Evolutionary conservation across 2,329 filamentous ascomycete genomes (phyloP).

Genomic region (Corniculantispora saksenae): DNA sequence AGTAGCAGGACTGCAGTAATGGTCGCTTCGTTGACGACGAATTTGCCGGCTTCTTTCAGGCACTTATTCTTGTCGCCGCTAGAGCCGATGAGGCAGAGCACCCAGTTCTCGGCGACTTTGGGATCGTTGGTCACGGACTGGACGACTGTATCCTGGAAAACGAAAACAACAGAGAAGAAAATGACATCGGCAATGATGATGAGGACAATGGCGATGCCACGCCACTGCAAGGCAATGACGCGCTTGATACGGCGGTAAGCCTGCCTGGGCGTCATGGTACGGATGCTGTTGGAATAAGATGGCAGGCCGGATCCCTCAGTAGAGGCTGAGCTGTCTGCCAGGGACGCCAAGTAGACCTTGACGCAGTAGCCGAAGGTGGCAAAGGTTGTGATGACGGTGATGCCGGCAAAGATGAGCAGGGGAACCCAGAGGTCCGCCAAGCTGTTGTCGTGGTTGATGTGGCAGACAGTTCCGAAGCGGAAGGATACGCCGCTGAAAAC

Average conservation of each 20-base stretch:
- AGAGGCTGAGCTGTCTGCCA: slow-evolving; percentile 70
- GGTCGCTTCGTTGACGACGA: slow-evolving; percentile 75
- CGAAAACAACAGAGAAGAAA: slow-evolving; percentile 90
- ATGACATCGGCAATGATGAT: slow-evolving; percentile 90
- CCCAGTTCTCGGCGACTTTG: slow-evolving; percentile 62
- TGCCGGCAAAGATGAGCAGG: slow-evolving; percentile 72
- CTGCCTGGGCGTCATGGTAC: slow-evolving; percentile 77
- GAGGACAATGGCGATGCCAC: slow-evolving; percentile 84
- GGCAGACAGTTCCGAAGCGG: slow-evolving; percentile 87
- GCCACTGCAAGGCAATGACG: slow-evolving; percentile 90
- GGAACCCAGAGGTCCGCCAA: slow-evolving; percentile 89
- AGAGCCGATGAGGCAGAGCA: slow-evolving; percentile 64
- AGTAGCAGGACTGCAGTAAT: slow-evolving; percentile 81
- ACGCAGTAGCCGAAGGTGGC: slow-evolving; percentile 89
- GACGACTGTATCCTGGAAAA: slow-evolving; percentile 78
- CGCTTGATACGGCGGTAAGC: slow-evolving; percentile 84
- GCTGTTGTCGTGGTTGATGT: slow-evolving; percentile 88
- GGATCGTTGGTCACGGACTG: slow-evolving; percentile 57
- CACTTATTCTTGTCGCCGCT: slow-evolving; percentile 66
- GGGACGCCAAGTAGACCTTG: slow-evolving; percentile 86
- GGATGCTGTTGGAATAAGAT: slow-evolving; percentile 69
- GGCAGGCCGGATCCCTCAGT: slow-evolving; percentile 74
- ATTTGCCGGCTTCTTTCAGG: slow-evolving; percentile 53
- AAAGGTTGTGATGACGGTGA: slow-evolving; percentile 79
- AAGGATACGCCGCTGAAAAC: slow-evolving; percentile 90